Evolutionary conservation across 2,329 filamentous ascomycete genomes (phyloP).

Genomic region (Pezizomycotina sp.): DNA sequence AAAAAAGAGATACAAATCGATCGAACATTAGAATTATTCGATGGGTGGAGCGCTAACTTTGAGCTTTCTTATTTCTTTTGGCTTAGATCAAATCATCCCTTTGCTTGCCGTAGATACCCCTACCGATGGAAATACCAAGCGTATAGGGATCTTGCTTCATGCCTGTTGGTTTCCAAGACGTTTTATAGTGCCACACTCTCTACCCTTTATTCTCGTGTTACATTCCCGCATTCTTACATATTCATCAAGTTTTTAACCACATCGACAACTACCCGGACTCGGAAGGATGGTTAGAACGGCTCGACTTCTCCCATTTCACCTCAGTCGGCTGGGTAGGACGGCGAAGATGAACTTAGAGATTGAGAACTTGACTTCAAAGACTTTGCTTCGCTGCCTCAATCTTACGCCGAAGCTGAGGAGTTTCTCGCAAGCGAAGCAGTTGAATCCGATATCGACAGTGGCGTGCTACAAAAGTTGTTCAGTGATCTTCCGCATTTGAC

Average conservation of each 20-base stretch:
- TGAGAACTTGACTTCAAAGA: slow-evolving; percentile 58
- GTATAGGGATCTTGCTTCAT: slow-evolving; percentile 60
- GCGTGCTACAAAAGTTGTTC: slow-evolving; percentile 55
- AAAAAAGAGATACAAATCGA: slow-evolving; percentile 15
- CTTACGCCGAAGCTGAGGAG: slow-evolving; percentile 59
- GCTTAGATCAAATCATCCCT: slow-evolving; percentile 53
- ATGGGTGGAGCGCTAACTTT: not conserved
- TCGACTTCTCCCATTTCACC: slow-evolving; percentile 78
- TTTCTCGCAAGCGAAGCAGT: slow-evolving; percentile 68
- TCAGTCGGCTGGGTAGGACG: slow-evolving; percentile 60
- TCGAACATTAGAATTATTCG: not conserved
- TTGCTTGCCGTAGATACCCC: slow-evolving; percentile 57
- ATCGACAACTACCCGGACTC: slow-evolving; percentile 47
- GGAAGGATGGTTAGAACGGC: slow-evolving; percentile 59
- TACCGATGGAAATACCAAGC: slow-evolving; percentile 56
- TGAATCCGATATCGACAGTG: slow-evolving; percentile 54
- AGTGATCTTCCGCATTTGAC: slow-evolving; percentile 46
- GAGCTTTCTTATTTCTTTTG: not conserved
- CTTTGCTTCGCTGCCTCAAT: slow-evolving; percentile 52
- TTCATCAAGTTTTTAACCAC: slow-evolving; percentile 67
- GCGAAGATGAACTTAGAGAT: slow-evolving; percentile 59
- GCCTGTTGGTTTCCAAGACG: slow-evolving; percentile 58
- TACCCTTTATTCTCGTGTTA: slow-evolving; percentile 63
- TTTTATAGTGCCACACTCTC: slow-evolving; percentile 56
- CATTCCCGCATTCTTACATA: slow-evolving; percentile 65